Evolutionary conservation across 169 alveolate species (phyloP).

Genomic region (Perkinsus marinus): DNA sequence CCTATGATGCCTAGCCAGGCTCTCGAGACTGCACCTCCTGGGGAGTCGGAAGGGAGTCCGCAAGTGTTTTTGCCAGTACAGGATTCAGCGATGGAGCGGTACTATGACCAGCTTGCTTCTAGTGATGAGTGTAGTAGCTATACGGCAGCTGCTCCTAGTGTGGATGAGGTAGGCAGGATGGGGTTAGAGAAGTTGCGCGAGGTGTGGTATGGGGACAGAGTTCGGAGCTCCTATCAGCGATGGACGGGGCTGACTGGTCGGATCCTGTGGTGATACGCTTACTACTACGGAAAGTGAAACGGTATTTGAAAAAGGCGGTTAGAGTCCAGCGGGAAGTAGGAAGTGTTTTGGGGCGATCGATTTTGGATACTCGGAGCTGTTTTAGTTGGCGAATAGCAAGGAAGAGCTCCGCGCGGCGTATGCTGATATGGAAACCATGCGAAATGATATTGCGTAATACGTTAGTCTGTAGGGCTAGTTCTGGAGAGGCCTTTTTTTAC

Average conservation of each 20-base stretch:
- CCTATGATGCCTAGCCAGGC: too few relatives aligned
- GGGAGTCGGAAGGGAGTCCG: too few relatives aligned
- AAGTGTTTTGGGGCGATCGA: too few relatives aligned
- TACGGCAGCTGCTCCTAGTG: background rate
- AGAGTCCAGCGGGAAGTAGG: background rate
- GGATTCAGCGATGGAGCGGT: background rate
- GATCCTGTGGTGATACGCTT: background rate
- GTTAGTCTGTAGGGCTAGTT: background rate
- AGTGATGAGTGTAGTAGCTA: background rate
- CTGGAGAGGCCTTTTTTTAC: too few relatives aligned
- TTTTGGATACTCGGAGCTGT: too few relatives aligned
- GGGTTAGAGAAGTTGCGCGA: background rate
- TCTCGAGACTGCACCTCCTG: too few relatives aligned
- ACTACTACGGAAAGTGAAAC: background rate
- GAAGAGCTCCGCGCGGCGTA: background rate
- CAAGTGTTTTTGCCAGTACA: too few relatives aligned
- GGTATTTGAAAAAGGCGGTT: background rate
- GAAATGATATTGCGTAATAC: background rate
- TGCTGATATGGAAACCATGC: background rate
- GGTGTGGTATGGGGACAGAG: background rate
- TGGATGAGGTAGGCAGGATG: background rate
- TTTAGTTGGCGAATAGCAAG: background rate
- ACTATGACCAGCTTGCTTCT: background rate
- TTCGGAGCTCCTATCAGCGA: background rate
- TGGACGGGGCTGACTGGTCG: background rate